Evolutionary conservation across 2,329 filamentous ascomycete genomes (phyloP).

Genomic region (Monosporascus sp.): DNA sequence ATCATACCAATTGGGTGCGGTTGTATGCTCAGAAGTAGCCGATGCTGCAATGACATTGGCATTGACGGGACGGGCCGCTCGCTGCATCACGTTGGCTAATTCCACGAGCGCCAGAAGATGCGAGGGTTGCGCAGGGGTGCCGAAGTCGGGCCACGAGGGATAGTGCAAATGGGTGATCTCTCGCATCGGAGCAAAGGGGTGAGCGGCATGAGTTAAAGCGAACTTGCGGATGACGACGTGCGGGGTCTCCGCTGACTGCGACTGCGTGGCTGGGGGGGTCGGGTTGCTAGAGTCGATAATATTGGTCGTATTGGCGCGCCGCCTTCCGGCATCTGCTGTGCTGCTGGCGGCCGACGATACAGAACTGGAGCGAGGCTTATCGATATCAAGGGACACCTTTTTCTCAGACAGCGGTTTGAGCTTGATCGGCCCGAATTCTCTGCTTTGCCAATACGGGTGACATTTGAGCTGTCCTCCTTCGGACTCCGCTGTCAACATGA

Average conservation of each 20-base stretch:
- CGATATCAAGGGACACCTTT: slow-evolving; percentile 71
- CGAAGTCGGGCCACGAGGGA: slow-evolving; percentile 95
- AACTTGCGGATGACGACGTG: slow-evolving; percentile 85
- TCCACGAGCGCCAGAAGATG: slow-evolving; percentile 89
- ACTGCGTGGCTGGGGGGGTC: slow-evolving; percentile 19
- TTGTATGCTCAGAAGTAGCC: slow-evolving; percentile 20
- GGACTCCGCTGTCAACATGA: slow-evolving; percentile 92
- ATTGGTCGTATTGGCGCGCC: slow-evolving; percentile 51
- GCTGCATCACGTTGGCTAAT: slow-evolving; percentile 73
- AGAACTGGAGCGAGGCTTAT: slow-evolving; percentile 42
- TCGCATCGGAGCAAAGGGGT: slow-evolving; percentile 80
- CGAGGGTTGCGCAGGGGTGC: slow-evolving; percentile 80
- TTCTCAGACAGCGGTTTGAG: slow-evolving; percentile 77
- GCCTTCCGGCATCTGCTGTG: slow-evolving; percentile 37
- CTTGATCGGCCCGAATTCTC: slow-evolving; percentile 71
- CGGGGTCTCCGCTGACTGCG: slow-evolving; percentile 51
- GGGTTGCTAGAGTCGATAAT: slow-evolving; percentile 32
- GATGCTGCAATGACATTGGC: slow-evolving; percentile 33
- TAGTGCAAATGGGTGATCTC: slow-evolving; percentile 96
- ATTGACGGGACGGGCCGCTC: slow-evolving; percentile 45
- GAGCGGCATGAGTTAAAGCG: slow-evolving; percentile 67
- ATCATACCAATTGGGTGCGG: slow-evolving; percentile 44
- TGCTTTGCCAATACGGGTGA: slow-evolving; percentile 84
- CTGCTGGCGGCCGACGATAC: slow-evolving; percentile 25
- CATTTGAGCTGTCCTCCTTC: slow-evolving; percentile 94